Evolutionary conservation across 352 stramenopile species (phyloP), one percentile per base, ranked within the genome.

Genomic region (Phytophthora pseudosyringae): DNA sequence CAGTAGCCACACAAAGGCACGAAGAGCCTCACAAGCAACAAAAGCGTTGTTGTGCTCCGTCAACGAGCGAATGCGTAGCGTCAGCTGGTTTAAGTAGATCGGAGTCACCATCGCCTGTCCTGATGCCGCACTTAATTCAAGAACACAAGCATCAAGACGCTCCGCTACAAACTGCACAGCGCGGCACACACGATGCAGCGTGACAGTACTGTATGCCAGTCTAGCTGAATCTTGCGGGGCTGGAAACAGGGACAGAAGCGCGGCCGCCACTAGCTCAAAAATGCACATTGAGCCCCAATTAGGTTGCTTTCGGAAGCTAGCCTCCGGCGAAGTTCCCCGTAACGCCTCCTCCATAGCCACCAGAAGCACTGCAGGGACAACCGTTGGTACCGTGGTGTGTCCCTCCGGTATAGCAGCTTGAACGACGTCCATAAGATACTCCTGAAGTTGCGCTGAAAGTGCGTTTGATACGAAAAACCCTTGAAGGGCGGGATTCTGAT

Each of bases 1-100:
- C 8, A 94, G 61, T 29, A 94, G 65, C 86, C 86, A 94, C 16
- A 94, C 80, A 39, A 90, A 80, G 1, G 82, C 83, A 16, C 79
- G 68, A 21, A 94, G 70, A 46, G 74, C 83, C 47, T 91, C 79
- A 50, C 73, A 79, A 1, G 75, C 72, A 4, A 91, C 62, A 55
- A 91, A 89, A 4, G 67, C 61, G 49, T 89, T 90, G 46, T 16
- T 40, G 46, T 90, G 72, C 7, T 72, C 35, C 0, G 77, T 58
- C 31, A 87, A 56, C 43, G 70, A 62, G 7, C 73, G 67, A 33
- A 90, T 72, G n/a, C 64, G 64, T 40, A 84, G 64, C 3, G 68
- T 78, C 56, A 90, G 75, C 21, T 77, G 68, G 64, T 72, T 75
- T 16, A 91, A 65, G 32, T 87, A 89, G 12, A 25, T n/a, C 26